Conservation (phyloP, 257 asterid species). For the Buddleja alternifolia region DNA sequence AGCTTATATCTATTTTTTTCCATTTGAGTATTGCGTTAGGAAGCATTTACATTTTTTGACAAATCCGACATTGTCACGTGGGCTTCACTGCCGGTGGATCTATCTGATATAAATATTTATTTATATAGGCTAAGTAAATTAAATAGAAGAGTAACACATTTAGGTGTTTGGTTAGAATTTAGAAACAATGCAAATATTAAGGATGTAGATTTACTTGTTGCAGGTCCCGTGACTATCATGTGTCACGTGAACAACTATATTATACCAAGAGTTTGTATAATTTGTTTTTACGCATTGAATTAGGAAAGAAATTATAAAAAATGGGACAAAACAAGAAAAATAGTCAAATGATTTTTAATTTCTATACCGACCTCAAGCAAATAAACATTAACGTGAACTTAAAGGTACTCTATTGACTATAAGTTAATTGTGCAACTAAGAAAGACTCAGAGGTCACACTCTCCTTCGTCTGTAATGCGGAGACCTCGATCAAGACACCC, state of each 20-base stretch:
- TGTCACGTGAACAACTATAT: conserved; percentile 21
- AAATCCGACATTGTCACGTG: conserved; percentile 33
- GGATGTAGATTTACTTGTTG: background rate
- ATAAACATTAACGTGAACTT: too few species aligned
- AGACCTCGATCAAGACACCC: too few species aligned
- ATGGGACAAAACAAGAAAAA: too few species aligned
- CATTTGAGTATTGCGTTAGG: background rate
- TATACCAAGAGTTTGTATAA: background rate
- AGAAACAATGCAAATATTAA: background rate
- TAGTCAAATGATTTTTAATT: too few species aligned
- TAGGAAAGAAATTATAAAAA: too few species aligned
- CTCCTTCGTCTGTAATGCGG: too few species aligned
- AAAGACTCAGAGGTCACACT: too few species aligned
- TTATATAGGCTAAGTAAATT: background rate
- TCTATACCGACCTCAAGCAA: too few species aligned
- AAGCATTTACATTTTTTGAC: conserved; percentile 24
- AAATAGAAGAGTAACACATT: background rate
- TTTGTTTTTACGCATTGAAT: background rate
- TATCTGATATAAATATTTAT: background rate
- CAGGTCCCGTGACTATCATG: conserved; percentile 1
- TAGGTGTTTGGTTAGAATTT: background rate
- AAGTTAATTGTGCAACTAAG: too few species aligned
- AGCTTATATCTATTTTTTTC: background rate
- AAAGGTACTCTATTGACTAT: too few species aligned
- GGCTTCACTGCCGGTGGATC: conserved; percentile 5